phyloP scores from a whole-genome alignment of 1,284 basidiomycete species.

The Ustilago sp. region DNA sequence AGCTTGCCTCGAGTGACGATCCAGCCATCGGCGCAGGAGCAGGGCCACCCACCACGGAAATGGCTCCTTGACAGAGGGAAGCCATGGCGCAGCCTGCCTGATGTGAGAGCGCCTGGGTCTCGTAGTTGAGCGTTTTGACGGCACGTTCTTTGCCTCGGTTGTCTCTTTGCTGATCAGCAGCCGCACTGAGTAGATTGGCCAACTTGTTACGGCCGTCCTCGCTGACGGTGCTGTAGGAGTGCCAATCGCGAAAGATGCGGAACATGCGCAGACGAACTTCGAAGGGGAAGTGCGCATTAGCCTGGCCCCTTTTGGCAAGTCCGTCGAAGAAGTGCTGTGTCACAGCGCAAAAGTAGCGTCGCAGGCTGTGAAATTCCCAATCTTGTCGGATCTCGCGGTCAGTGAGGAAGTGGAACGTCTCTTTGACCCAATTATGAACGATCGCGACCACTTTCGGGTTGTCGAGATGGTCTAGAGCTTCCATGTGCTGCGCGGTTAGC shows the following conservation, averaged over 20 bases:
- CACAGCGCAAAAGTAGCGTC: constrained; percentile 89
- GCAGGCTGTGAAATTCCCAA: constrained; percentile 82
- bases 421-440: constrained; percentile 86
- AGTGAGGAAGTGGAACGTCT: constrained; percentile 82
- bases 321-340: constrained; percentile 87
- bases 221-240: constrained; percentile 82
- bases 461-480: constrained; percentile 78
- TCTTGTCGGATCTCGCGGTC: constrained; percentile 80
- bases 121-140: constrained; percentile 74
- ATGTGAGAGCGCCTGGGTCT: constrained; percentile 75
- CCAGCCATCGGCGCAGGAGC: constrained; percentile 86
- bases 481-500: constrained; percentile 82
- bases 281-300: constrained; percentile 81
- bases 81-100: constrained; percentile 79
- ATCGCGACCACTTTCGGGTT: constrained; percentile 79
- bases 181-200: constrained; percentile 79
- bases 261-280: constrained; percentile 84
- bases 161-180: constrained; percentile 73
- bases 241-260: constrained; percentile 92
- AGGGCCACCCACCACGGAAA: constrained; percentile 74
- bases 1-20: constrained; percentile 69
- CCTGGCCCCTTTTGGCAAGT: constrained; percentile 77
- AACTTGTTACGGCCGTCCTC: constrained; percentile 81
- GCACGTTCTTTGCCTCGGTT: constrained; percentile 69
- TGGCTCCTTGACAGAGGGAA: constrained; percentile 74